These are phyloP conservation scores for Aspergillus incahuasiensis DNA, from an alignment of 495 filamentous ascomycete genomes.

Conservation along the genomic window DNA sequence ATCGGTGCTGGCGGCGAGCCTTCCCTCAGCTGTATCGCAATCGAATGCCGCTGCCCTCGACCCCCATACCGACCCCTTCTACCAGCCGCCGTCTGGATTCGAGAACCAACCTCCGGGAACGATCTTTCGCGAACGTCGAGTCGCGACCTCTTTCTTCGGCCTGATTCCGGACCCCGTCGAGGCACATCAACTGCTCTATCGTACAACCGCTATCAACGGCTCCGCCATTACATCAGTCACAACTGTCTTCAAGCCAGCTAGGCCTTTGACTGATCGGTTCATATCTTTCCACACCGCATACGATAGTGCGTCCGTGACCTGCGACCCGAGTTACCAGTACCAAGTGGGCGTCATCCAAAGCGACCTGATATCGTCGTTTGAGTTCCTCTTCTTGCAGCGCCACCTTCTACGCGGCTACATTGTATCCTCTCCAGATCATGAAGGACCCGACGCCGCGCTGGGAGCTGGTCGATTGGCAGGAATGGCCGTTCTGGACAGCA, in stretches of 20 bases:
- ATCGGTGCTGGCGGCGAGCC: not conserved
- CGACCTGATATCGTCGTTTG: slow-evolving; percentile 26
- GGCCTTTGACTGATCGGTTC: slow-evolving; percentile 28
- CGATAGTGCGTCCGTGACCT: slow-evolving; percentile 27
- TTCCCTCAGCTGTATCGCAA: not conserved
- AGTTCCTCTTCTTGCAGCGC: slow-evolving; percentile 25
- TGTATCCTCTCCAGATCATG: slow-evolving; percentile 32
- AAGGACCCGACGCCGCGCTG: slow-evolving; percentile 33
- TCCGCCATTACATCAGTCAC: slow-evolving; percentile 33
- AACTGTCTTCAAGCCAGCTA: slow-evolving; percentile 30
- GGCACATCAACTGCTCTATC: slow-evolving; percentile 47
- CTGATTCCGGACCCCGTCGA: slow-evolving; percentile 27
- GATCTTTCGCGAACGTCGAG: slow-evolving; percentile 23
- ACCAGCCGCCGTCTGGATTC: slow-evolving; percentile 28
- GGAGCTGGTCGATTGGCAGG: slow-evolving; percentile 26
- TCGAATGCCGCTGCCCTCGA: slow-evolving; percentile 1
- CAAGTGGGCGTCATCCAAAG: slow-evolving; percentile 22
- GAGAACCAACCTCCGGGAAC: slow-evolving; percentile 23
- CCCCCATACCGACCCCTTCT: slow-evolving; percentile 31
- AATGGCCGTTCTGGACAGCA: slow-evolving; percentile 31
- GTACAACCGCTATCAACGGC: slow-evolving; percentile 37
- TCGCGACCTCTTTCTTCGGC: slow-evolving; percentile 28
- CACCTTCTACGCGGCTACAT: slow-evolving; percentile 29
- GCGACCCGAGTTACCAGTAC: slow-evolving; percentile 33
- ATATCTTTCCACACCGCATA: slow-evolving; percentile 34